Conservation (phyloP, 163 green algal species). For the Scenedesmus sp. region DNA sequence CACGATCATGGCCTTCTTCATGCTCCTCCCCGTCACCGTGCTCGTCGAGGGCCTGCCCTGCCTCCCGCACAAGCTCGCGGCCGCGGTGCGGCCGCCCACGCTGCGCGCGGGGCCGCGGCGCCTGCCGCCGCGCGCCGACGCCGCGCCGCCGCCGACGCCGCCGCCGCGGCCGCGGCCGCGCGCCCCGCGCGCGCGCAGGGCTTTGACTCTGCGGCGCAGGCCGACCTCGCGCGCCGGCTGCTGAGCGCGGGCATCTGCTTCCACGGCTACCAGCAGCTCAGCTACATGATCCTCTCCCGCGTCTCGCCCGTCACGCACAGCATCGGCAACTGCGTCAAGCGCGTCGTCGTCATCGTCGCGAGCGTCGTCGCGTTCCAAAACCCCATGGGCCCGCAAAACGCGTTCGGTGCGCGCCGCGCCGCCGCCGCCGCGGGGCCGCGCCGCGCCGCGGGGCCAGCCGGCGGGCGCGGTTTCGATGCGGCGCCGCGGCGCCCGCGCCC, state of each 20-base stretch:
- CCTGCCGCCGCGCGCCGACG: too few species aligned
- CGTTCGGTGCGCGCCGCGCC: slow-evolving; percentile 59
- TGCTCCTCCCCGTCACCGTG: slow-evolving; percentile 86
- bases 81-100: slow-evolving; percentile 27
- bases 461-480: background rate
- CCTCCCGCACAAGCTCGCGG: slow-evolving; percentile 41
- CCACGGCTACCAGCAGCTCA: slow-evolving; percentile 98
- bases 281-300: slow-evolving; percentile 95
- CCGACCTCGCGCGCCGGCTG: slow-evolving; percentile 55
- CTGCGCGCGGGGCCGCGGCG: too few species aligned
- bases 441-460: too few species aligned
- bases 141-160: background rate
- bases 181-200: slow-evolving; percentile 18
- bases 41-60: slow-evolving; percentile 73
- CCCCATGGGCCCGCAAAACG: slow-evolving; percentile 89
- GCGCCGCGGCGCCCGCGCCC: background rate
- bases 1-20: slow-evolving; percentile 93
- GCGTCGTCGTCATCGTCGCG: slow-evolving; percentile 96
- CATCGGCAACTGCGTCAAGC: slow-evolving; percentile 98
- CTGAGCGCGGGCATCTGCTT: slow-evolving; percentile 89
- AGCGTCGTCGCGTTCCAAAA: slow-evolving; percentile 94
- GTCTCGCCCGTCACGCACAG: slow-evolving; percentile 96
- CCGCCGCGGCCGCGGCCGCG: background rate
- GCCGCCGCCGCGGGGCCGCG: too few species aligned
- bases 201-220: slow-evolving; percentile 14